phyloP scores from a whole-genome alignment of 768 basidiomycete genomes.

The Botryobasidium botryosum region DNA sequence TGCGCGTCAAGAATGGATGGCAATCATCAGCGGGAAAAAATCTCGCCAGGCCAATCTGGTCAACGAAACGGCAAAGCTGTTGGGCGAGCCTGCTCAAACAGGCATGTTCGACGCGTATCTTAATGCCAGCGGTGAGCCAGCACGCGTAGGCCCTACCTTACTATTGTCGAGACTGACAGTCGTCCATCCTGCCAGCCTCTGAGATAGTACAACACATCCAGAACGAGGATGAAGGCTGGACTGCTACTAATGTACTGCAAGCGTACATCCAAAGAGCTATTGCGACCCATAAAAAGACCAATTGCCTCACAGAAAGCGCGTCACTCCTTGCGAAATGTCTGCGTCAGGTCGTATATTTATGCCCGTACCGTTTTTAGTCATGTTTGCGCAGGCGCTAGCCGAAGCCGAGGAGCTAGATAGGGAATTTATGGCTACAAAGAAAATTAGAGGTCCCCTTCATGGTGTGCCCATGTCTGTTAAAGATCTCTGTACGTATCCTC shows the following conservation, averaged over 20 bases:
- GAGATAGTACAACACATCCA: slow-evolving; percentile 16
- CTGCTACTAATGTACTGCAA: slow-evolving; percentile 25
- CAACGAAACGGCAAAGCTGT: too few species aligned
- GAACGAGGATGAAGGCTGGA: slow-evolving; percentile 15
- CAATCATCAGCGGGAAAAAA: too few species aligned
- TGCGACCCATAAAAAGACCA: slow-evolving; percentile 45
- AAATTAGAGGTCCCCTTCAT: slow-evolving; percentile 51
- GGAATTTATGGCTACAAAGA: slow-evolving; percentile 40
- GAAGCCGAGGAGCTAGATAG: slow-evolving; percentile 48
- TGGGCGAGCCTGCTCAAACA: too few species aligned
- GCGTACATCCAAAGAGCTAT: slow-evolving; percentile 29
- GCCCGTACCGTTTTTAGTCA: slow-evolving; percentile 27
- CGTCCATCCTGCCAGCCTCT: too few species aligned
- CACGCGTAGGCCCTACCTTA: too few species aligned
- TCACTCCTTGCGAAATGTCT: neutral
- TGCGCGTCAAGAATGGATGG: too few species aligned
- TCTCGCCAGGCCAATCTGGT: too few species aligned
- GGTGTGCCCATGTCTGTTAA: slow-evolving; percentile 70
- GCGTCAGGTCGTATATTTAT: neutral
- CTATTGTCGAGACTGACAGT: too few species aligned
- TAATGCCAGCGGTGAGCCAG: too few species aligned
- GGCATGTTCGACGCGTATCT: too few species aligned
- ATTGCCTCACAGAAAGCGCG: slow-evolving; percentile 65
- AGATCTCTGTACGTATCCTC: slow-evolving; percentile 36
- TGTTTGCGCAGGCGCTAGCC: slow-evolving; percentile 48